A percentile compares a stretch with the other conserved stretches of the same genome.
Evolutionary conservation across 352 stramenopile genomes (phyloP).

Genomic region (Phytopythium litorale): DNA sequence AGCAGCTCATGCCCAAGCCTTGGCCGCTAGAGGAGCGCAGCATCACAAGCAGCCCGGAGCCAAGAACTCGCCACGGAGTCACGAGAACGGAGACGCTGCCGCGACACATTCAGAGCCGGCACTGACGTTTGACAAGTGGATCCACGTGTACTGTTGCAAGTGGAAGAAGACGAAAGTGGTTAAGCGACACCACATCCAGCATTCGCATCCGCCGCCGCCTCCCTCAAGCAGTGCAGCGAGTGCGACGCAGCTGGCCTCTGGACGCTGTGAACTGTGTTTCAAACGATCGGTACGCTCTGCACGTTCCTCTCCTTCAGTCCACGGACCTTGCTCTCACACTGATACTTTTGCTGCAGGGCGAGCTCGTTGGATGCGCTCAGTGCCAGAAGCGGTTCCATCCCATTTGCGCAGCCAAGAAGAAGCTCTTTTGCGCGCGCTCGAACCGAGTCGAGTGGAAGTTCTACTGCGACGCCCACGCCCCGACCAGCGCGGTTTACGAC

Average conservation of each 20-base stretch:
- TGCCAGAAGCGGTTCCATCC: constrained; percentile 72
- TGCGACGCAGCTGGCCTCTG: constrained; percentile 3
- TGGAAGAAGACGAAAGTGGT: constrained; percentile 67
- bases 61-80: constrained; percentile 1
- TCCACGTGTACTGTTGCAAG: constrained; percentile 76
- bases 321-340: background rate
- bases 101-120: background rate
- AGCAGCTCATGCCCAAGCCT: background rate
- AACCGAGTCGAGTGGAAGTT: constrained; percentile 72
- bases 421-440: constrained; percentile 54
- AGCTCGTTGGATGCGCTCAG: constrained; percentile 47
- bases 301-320: background rate
- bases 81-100: background rate
- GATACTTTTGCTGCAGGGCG: constrained; percentile 21
- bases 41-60: background rate
- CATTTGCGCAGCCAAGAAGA: constrained; percentile 66
- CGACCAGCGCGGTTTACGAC: constrained; percentile 66
- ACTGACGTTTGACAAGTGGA: constrained; percentile 45
- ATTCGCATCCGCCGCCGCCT: constrained; percentile 25
- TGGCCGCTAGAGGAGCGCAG: background rate
- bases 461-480: constrained; percentile 68
- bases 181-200: constrained; percentile 65
- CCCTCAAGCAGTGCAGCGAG: constrained; percentile 17
- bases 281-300: constrained; percentile 28
- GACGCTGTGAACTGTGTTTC: constrained; percentile 59